Conservation (phyloP, 257 asterid genomes). For the Echites panduratus region DNA sequence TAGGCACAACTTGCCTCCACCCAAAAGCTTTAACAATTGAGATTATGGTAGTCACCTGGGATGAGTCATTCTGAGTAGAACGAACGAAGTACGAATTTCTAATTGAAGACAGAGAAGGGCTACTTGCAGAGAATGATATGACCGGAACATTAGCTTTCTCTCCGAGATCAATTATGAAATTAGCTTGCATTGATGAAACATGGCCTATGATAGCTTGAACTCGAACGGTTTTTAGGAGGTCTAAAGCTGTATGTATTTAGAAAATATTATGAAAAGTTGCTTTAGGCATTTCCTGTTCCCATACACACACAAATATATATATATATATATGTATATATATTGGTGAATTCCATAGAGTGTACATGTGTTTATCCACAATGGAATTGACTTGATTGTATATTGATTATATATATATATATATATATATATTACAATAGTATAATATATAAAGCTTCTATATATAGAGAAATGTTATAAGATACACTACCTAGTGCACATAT, state of each 20-base stretch:
- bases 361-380: no score
- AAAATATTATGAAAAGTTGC: no score
- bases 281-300: no score
- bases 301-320: no score
- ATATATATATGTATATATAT: no score
- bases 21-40: slow-evolving; percentile 39
- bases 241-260: slow-evolving; percentile 37
- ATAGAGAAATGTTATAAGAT: no score
- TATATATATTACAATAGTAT: no score
- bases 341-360: no score
- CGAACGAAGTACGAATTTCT: slow-evolving; percentile 44
- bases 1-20: slow-evolving; percentile 46
- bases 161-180: slow-evolving; percentile 44
- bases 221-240: slow-evolving; percentile 43
- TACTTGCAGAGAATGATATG: slow-evolving; percentile 54
- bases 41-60: slow-evolving; percentile 38
- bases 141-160: slow-evolving; percentile 47
- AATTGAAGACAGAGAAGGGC: slow-evolving; percentile 36
- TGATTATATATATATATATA: no score
- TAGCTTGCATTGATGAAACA: slow-evolving; percentile 38
- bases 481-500: no score
- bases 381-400: no score
- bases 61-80: slow-evolving; percentile 35
- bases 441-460: no score
- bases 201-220: slow-evolving; percentile 72